Evolutionary conservation across 306 rosid genomes (phyloP).

Genomic region (Prosopis cineraria): DNA sequence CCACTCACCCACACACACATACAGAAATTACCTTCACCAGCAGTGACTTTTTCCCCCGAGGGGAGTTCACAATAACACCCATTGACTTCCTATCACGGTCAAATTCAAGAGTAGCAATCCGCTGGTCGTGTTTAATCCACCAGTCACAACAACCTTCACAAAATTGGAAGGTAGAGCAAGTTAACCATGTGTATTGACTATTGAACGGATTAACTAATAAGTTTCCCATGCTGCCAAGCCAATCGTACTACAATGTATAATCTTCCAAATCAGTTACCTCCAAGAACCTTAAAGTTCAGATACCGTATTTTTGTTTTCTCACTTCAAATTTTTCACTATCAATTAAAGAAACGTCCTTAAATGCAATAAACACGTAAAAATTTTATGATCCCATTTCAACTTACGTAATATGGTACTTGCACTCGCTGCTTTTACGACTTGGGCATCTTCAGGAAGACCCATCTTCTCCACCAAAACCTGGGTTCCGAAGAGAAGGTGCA

Average conservation of each 20-base stretch:
- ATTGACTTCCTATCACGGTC: constrained; percentile 72
- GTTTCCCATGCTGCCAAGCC: background rate
- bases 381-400: constrained; percentile 11
- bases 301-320: background rate
- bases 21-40: constrained; percentile 59
- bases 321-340: background rate
- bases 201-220: background rate
- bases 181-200: background rate
- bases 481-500: background rate
- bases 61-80: constrained; percentile 60
- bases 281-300: background rate
- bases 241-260: background rate
- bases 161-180: background rate
- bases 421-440: constrained; percentile 16
- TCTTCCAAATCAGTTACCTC: background rate
- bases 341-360: background rate
- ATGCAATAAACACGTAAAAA: background rate
- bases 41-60: constrained; percentile 49
- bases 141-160: constrained; percentile 49
- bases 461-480: constrained; percentile 78
- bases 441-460: constrained; percentile 56
- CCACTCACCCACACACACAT: too few relatives aligned
- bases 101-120: constrained; percentile 79
- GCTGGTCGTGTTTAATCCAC: constrained; percentile 48
- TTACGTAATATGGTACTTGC: constrained; percentile 42